phyloP scores from a whole-genome alignment of 108 stramenopile species.

The Ochromonas danica region DNA sequence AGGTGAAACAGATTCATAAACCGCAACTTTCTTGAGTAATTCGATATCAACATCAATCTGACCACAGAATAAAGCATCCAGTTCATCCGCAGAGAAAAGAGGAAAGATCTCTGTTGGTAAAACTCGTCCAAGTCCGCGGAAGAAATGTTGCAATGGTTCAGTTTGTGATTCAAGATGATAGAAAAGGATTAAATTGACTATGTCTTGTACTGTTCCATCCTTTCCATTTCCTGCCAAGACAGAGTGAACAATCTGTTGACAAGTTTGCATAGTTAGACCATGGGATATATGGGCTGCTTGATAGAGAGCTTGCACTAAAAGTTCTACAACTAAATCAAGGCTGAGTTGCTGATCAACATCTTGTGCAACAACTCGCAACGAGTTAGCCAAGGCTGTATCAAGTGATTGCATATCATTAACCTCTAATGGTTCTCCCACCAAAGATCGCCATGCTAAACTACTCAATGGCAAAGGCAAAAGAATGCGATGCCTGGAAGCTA shows the following conservation, averaged over 20 bases:
- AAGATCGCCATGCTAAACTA: not conserved
- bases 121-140: slow-evolving; percentile 44
- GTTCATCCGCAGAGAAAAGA: slow-evolving; percentile 52
- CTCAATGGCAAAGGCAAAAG: slow-evolving; percentile 49
- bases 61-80: slow-evolving; percentile 55
- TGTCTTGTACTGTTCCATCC: not conserved
- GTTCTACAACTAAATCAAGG: not conserved
- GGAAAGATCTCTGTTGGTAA: slow-evolving; percentile 46
- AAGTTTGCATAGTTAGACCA: not conserved
- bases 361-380: not conserved
- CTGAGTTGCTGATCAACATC: not conserved
- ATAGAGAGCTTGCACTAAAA: not conserved
- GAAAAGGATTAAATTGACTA: not conserved
- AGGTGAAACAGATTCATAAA: slow-evolving; percentile 52
- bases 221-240: not conserved
- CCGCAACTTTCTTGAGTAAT: slow-evolving; percentile 45
- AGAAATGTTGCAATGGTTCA: not conserved
- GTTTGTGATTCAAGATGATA: not conserved
- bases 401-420: not conserved
- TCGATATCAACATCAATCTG: slow-evolving; percentile 53
- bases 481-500: slow-evolving; percentile 43
- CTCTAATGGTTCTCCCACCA: not conserved
- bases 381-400: not conserved
- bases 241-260: not conserved
- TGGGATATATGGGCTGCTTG: not conserved